phyloP scores from a whole-genome alignment of 805 yeast genomes.

The Maudiozyma turicensis region DNA sequence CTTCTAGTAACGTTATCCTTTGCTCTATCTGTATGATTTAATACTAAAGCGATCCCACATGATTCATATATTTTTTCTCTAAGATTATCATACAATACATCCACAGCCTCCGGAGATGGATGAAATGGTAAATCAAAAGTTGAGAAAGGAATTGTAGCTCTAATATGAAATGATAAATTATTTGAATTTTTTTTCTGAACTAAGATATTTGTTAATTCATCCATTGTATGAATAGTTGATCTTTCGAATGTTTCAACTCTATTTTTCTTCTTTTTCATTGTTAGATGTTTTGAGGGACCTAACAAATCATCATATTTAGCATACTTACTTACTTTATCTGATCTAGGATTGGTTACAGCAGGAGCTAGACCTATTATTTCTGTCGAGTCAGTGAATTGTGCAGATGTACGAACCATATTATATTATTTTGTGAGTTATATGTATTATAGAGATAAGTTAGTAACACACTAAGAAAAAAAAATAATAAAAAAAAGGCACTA shows the following conservation, averaged over 20 bases:
- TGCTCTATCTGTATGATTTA: conserved; percentile 1
- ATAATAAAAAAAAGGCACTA: no score
- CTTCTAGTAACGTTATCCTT: background rate
- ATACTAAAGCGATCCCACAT: background rate
- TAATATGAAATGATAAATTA: background rate
- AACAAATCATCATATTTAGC: background rate
- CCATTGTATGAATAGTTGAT: background rate
- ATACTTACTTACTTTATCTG: background rate
- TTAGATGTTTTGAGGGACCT: background rate
- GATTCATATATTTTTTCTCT: background rate
- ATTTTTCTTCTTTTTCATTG: conserved; percentile 1
- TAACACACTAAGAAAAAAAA: no score
- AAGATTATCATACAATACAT: background rate
- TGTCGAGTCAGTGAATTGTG: background rate
- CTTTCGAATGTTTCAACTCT: background rate
- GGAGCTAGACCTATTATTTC: background rate
- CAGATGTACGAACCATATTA: background rate
- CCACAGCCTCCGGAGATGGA: background rate
- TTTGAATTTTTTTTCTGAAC: background rate
- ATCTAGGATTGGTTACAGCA: background rate
- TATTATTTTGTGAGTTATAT: background rate
- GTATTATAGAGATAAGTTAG: no score
- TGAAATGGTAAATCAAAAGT: background rate
- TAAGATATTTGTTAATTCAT: background rate
- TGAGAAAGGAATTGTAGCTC: background rate